Conservation (phyloP, 2,329 filamentous ascomycete genomes). For the Fusarium buharicum region DNA sequence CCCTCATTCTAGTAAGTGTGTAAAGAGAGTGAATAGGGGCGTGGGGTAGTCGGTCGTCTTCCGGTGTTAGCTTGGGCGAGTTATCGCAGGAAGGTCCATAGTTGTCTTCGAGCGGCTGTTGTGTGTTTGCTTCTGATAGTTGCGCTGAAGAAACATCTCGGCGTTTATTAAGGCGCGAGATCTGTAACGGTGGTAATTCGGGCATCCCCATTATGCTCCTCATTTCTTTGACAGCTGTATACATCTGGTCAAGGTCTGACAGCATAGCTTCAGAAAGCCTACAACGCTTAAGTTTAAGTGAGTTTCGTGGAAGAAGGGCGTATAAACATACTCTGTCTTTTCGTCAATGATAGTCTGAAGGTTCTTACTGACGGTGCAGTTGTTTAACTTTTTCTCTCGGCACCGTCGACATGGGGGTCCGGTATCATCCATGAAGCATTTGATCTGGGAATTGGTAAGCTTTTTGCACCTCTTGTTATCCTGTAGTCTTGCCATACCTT, state of each 20-base stretch:
- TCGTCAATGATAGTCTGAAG: constrained; percentile 56
- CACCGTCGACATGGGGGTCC: constrained; percentile 54
- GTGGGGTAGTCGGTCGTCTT: constrained; percentile 51
- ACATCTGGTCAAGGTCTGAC: constrained; percentile 41
- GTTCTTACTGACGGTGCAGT: constrained; percentile 54
- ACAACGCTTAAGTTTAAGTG: background rate
- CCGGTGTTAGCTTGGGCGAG: constrained; percentile 43
- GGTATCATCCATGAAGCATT: constrained; percentile 55
- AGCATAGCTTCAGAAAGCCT: constrained; percentile 35
- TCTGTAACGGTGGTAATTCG: constrained; percentile 38
- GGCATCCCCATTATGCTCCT: constrained; percentile 39
- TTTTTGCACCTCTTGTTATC: background rate
- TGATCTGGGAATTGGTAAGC: constrained; percentile 46
- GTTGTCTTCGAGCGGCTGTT: constrained; percentile 21
- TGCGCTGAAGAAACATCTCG: constrained; percentile 12
- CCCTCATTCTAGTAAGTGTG: constrained; percentile 51
- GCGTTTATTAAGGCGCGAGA: constrained; percentile 24
- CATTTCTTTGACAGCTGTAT: constrained; percentile 41
- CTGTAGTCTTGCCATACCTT: constrained; percentile 48
- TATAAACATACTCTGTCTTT: constrained; percentile 48
- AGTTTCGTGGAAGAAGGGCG: rapidly evolving
- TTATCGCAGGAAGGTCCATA: constrained; percentile 45
- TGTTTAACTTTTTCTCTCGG: constrained; percentile 50
- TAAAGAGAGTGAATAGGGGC: constrained; percentile 54
- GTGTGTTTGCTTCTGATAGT: background rate